Conservation (phyloP, 2,329 filamentous ascomycete species). For the Aquanectria penicillioides region DNA sequence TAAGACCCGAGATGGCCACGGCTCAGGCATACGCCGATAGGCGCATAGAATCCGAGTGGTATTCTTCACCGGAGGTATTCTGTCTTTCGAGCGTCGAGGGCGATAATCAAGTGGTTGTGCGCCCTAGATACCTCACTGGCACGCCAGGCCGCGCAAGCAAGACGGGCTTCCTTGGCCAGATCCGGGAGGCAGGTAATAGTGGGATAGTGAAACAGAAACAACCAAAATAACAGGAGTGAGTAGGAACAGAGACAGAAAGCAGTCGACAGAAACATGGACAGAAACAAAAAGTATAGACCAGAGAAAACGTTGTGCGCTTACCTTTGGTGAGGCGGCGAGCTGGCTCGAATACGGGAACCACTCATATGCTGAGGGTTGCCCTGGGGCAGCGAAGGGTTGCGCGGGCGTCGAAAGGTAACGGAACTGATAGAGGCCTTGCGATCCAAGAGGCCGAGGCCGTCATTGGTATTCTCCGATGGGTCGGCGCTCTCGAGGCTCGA, state of each 20-base stretch:
- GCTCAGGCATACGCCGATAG: not conserved
- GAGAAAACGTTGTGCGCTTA: conserved; percentile 43
- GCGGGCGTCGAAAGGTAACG: conserved; percentile 57
- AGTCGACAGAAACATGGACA: not conserved
- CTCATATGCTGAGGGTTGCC: conserved; percentile 57
- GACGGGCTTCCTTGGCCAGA: not conserved
- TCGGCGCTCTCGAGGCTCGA: conserved; percentile 40
- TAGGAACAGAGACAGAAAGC: conserved; percentile 4
- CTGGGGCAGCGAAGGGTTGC: conserved; percentile 58
- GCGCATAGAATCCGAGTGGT: not conserved
- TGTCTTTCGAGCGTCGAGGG: not conserved
- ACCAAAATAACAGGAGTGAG: conserved; percentile 1
- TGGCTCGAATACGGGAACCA: conserved; percentile 53
- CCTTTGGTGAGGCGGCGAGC: conserved; percentile 61
- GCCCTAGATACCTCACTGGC: not conserved
- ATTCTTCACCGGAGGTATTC: not conserved
- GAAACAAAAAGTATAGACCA: not conserved
- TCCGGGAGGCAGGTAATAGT: not conserved
- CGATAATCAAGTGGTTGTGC: not conserved
- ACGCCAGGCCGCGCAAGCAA: not conserved
- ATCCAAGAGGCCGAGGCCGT: conserved; percentile 40
- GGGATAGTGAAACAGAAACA: conserved; percentile 3
- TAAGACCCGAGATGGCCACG: conserved; percentile 6
- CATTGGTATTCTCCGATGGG: conserved; percentile 27
- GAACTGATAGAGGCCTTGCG: conserved; percentile 60